A percentile compares a stretch with the other conserved stretches of the same genome.
phyloP scores from a whole-genome alignment of 1,284 basidiomycete genomes.

The Boletus smithii region DNA sequence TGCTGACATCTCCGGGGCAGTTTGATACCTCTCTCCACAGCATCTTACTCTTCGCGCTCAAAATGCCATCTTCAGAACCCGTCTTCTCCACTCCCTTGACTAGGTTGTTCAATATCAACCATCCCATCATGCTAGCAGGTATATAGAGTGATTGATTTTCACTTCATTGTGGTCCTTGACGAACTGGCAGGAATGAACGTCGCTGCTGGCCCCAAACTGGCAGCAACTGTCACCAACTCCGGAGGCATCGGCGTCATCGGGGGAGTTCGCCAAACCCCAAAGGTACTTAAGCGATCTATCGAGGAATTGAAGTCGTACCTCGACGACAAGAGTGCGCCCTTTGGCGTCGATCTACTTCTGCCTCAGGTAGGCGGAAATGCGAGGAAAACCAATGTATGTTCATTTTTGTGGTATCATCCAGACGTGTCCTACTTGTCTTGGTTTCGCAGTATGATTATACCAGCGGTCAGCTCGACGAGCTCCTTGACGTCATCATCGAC shows the following conservation, averaged over 20 bases:
- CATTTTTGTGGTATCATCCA: background rate
- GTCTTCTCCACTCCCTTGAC: constrained; percentile 65
- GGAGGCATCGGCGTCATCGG: constrained; percentile 86
- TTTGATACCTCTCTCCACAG: too few relatives aligned
- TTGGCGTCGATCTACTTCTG: constrained; percentile 79
- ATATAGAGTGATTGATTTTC: constrained; percentile 1
- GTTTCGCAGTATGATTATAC: constrained; percentile 66
- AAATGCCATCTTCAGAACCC: constrained; percentile 55
- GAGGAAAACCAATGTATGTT: constrained; percentile 72
- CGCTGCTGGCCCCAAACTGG: constrained; percentile 73
- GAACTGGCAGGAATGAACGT: constrained; percentile 73
- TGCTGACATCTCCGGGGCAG: too few relatives aligned
- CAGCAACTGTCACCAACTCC: constrained; percentile 78
- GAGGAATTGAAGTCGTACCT: constrained; percentile 68
- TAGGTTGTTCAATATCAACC: constrained; percentile 71
- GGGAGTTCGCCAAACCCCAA: constrained; percentile 69
- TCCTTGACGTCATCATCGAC: constrained; percentile 78
- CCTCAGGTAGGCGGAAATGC: constrained; percentile 78
- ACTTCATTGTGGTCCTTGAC: background rate
- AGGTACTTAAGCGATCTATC: constrained; percentile 59
- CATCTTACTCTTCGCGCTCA: background rate
- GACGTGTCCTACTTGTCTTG: background rate
- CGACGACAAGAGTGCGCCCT: constrained; percentile 72
- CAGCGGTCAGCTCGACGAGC: constrained; percentile 67
- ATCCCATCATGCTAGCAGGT: constrained; percentile 79